phyloP scores from a whole-genome alignment of 805 yeast species.

The Spathaspora passalidarum region DNA sequence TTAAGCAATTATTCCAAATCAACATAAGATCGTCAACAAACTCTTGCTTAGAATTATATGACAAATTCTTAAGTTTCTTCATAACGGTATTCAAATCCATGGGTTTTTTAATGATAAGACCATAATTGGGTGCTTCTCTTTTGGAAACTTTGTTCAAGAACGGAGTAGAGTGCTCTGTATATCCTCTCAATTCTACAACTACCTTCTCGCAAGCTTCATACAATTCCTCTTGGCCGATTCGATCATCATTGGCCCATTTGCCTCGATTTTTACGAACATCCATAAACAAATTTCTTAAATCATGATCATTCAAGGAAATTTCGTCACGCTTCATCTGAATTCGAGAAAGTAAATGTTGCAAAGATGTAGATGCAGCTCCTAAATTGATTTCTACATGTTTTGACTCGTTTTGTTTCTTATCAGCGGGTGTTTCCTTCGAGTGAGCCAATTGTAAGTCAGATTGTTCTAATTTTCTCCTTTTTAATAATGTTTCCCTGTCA shows the following conservation, averaged over 20 bases:
- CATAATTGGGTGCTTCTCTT: slow-evolving; percentile 97
- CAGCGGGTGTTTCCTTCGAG: slow-evolving; percentile 12
- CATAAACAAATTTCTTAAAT: slow-evolving; percentile 77
- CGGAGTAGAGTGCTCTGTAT: slow-evolving; percentile 95
- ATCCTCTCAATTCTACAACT: slow-evolving; percentile 81
- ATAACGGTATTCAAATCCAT: slow-evolving; percentile 96
- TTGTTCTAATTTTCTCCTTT: slow-evolving; percentile 74
- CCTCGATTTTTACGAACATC: slow-evolving; percentile 95
- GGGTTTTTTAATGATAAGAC: slow-evolving; percentile 83
- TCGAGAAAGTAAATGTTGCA: slow-evolving; percentile 74
- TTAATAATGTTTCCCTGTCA: slow-evolving; percentile 71
- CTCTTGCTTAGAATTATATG: slow-evolving; percentile 78
- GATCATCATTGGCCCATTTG: slow-evolving; percentile 95
- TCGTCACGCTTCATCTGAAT: slow-evolving; percentile 81
- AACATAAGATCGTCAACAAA: slow-evolving; percentile 95
- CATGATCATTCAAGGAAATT: slow-evolving; percentile 72
- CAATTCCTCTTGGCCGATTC: slow-evolving; percentile 94
- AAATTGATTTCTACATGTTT: slow-evolving; percentile 29
- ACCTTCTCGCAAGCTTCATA: slow-evolving; percentile 98
- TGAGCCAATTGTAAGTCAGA: slow-evolving; percentile 68
- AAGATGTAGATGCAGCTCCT: slow-evolving; percentile 38
- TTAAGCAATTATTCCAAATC: slow-evolving; percentile 91
- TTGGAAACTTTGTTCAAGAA: slow-evolving; percentile 94
- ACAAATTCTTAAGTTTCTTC: slow-evolving; percentile 80
- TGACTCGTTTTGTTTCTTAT: slow-evolving; percentile 7